phyloP scores from a whole-genome alignment of 495 filamentous ascomycete species.

The Podospora didyma region DNA sequence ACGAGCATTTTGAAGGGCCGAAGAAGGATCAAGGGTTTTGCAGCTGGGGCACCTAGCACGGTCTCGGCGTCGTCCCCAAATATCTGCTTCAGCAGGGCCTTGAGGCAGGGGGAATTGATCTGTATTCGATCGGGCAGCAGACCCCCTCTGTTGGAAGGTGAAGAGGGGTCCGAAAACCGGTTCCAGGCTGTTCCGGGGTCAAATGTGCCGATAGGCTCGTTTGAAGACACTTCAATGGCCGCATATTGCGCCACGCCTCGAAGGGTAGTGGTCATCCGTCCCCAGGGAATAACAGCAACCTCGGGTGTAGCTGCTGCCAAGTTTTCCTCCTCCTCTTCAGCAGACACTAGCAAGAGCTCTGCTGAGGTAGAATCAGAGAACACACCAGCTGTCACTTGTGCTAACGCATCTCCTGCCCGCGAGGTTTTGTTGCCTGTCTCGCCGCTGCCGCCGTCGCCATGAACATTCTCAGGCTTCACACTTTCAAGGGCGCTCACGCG shows the following conservation, averaged over 20 bases:
- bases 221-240: neutral
- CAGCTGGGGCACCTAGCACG: neutral
- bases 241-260: neutral
- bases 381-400: too few species aligned
- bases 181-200: neutral
- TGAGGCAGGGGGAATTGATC: neutral
- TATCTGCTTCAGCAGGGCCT: neutral
- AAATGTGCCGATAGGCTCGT: neutral
- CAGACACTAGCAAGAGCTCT: too few species aligned
- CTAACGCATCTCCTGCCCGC: too few species aligned
- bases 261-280: neutral
- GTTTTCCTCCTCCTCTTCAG: neutral
- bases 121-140: neutral
- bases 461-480: neutral
- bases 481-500: too few species aligned
- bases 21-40: neutral
- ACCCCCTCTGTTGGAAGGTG: neutral
- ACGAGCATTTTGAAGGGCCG: neutral
- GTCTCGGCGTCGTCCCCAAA: neutral
- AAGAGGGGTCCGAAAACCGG: neutral
- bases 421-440: neutral
- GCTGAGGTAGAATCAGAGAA: too few species aligned
- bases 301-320: neutral
- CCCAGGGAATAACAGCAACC: neutral
- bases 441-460: neutral